Percentiles rank a stretch among this genome's conserved stretches.
Evolutionary conservation across 768 basidiomycete genomes (phyloP).

Genomic region (Postia placenta): DNA sequence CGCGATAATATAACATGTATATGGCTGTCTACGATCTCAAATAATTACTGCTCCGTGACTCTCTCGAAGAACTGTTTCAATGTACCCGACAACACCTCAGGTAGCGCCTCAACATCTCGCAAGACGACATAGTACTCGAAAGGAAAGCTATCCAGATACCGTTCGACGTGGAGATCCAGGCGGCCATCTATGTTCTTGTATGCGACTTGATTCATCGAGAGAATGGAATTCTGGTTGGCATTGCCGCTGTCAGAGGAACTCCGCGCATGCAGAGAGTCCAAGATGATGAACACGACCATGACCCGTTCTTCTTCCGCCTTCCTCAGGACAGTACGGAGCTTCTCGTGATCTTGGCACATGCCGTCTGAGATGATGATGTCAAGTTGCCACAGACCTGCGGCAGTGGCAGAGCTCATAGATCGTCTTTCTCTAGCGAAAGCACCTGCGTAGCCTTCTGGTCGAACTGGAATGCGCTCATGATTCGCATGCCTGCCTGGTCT

Average conservation of each 20-base stretch:
- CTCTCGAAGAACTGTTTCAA: conserved; percentile 90
- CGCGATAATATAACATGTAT: too few relatives aligned
- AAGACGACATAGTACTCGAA: conserved; percentile 98
- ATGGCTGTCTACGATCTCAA: too few relatives aligned
- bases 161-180: conserved; percentile 82
- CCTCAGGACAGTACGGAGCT: conserved; percentile 70
- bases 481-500: conserved; percentile 71
- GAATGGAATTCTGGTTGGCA: conserved; percentile 61
- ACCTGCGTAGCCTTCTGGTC: conserved; percentile 88
- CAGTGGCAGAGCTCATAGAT: conserved; percentile 50
- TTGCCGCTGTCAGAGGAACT: conserved; percentile 2
- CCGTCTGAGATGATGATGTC: conserved; percentile 99
- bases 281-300: conserved; percentile 93
- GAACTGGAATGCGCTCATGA: conserved; percentile 85
- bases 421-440: conserved; percentile 67
- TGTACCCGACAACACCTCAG: conserved; percentile 83
- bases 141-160: conserved; percentile 94
- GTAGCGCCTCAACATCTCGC: conserved; percentile 83
- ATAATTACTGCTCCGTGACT: conserved; percentile 58
- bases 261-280: conserved; percentile 76
- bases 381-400: conserved; percentile 91
- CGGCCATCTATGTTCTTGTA: conserved; percentile 76
- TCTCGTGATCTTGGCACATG: conserved; percentile 95
- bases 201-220: conserved; percentile 88
- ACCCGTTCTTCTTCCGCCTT: conserved; percentile 85